Evolutionary conservation across 1,284 basidiomycete species (phyloP).

Genomic region (Omphalotus olearius): DNA sequence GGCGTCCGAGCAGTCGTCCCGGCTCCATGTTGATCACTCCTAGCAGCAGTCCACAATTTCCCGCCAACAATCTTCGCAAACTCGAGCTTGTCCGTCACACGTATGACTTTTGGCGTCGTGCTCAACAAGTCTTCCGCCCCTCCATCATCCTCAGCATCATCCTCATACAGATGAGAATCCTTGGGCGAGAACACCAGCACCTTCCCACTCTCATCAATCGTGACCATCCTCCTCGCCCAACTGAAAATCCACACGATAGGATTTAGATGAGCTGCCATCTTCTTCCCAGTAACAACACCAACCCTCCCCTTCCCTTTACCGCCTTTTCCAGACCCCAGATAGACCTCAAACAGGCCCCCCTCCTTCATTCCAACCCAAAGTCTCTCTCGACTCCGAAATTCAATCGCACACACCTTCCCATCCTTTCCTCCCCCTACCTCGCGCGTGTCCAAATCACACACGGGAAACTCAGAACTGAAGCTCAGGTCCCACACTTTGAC

Average conservation of each 20-base stretch:
- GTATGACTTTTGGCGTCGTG: conserved; percentile 56
- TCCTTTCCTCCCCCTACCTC: conserved; percentile 52
- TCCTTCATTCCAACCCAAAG: conserved; percentile 90
- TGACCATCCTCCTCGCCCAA: conserved; percentile 64
- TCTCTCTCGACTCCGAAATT: conserved; percentile 58
- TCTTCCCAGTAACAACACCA: conserved; percentile 52
- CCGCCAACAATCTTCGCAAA: conserved; percentile 72
- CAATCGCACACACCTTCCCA: conserved; percentile 68
- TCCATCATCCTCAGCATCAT: conserved; percentile 28
- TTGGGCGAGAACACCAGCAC: conserved; percentile 58
- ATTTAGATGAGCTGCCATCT: conserved; percentile 59
- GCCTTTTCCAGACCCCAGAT: conserved; percentile 34
- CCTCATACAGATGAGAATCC: conserved; percentile 6
- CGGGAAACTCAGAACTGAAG: conserved; percentile 36
- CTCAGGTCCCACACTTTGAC: conserved; percentile 64
- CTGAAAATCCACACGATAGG: conserved; percentile 73
- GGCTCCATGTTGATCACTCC: conserved; percentile 42
- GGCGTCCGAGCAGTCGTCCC: conserved; percentile 47
- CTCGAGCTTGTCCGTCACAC: conserved; percentile 78
- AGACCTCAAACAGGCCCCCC: conserved; percentile 80
- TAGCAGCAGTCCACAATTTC: conserved; percentile 74
- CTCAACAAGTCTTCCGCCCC: conserved; percentile 28
- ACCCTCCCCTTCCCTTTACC: conserved; percentile 24
- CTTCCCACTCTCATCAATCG: conserved; percentile 83
- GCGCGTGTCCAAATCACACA: conserved; percentile 57